Conservation (phyloP, 2,329 filamentous ascomycete species). For the Penicillium sp. region DNA sequence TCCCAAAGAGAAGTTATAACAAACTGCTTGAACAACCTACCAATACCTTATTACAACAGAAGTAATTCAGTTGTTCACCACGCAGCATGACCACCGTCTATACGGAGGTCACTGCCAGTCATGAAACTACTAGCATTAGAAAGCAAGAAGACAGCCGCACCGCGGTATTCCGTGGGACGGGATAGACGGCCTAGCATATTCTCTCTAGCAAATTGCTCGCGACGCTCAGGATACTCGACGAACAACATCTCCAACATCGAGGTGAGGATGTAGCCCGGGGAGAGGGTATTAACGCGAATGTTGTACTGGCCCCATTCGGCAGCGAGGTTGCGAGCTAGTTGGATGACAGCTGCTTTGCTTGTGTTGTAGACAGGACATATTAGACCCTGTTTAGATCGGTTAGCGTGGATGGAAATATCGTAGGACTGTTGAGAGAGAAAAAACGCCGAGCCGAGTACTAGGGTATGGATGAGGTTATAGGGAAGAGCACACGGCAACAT, state of each 20-base stretch:
- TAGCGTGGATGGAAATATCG: no score
- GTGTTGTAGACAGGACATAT: background rate
- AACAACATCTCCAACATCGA: background rate
- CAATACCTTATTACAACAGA: background rate
- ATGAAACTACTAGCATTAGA: slow-evolving; percentile 7
- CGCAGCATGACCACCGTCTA: slow-evolving; percentile 9
- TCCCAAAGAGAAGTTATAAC: background rate
- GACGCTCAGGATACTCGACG: slow-evolving; percentile 1
- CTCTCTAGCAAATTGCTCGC: background rate
- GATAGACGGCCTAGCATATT: slow-evolving; percentile 8
- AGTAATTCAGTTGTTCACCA: background rate
- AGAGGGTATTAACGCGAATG: slow-evolving; percentile 10
- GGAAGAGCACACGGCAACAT: no score
- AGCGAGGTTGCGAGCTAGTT: background rate
- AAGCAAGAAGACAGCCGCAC: slow-evolving; percentile 4
- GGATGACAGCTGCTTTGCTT: slow-evolving; percentile 2
- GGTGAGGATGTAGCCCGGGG: slow-evolving; percentile 3
- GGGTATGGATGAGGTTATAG: no score
- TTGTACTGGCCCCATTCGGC: slow-evolving; percentile 3
- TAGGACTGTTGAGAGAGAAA: no score
- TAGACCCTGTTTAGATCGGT: slow-evolving; percentile 12
- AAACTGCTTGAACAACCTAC: background rate
- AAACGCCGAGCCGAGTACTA: no score
- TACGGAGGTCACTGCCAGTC: slow-evolving; percentile 8
- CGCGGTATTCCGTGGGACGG: background rate